These are phyloP conservation scores for Camillea tinctor DNA, from an alignment of 2,329 filamentous ascomycete species.

Conservation along the genomic window DNA sequence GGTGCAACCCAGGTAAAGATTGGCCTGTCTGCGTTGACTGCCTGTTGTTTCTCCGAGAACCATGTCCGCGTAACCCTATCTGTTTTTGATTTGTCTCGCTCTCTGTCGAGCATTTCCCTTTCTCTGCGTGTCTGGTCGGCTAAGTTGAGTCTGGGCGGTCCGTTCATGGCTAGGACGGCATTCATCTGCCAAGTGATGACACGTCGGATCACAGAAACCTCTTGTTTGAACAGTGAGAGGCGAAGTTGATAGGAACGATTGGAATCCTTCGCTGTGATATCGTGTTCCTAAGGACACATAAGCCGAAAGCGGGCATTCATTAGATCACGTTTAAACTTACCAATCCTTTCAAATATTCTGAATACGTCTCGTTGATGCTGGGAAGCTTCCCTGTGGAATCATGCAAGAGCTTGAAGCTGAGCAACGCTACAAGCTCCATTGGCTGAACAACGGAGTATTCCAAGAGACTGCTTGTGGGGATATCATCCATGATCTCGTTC, in stretches of 20 bases:
- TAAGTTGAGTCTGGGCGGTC: neutral
- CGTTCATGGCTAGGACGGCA: neutral
- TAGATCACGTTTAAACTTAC: conserved; percentile 30
- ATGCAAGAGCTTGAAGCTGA: conserved; percentile 38
- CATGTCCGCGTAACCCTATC: neutral
- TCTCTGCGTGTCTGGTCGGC: neutral
- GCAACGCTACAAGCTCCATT: conserved; percentile 41
- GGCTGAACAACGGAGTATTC: conserved; percentile 38
- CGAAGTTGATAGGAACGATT: conserved; percentile 42
- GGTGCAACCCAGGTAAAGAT: neutral
- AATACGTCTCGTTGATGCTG: conserved; percentile 42
- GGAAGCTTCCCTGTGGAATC: conserved; percentile 39
- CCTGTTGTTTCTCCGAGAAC: too few relatives aligned
- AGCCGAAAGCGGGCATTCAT: conserved; percentile 22
- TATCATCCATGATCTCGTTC: conserved; percentile 17
- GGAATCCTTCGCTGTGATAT: conserved; percentile 39
- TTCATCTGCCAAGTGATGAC: conserved; percentile 24
- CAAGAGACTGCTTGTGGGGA: conserved; percentile 1
- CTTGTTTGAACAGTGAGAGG: conserved; percentile 41
- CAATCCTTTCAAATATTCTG: conserved; percentile 40
- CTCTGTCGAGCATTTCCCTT: neutral
- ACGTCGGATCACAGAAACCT: conserved; percentile 38
- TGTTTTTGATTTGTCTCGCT: neutral
- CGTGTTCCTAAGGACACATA: conserved; percentile 29
- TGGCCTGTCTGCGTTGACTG: neutral